Conservation (phyloP, 2,329 filamentous ascomycete species). For the Teratosphaeria epicoccoides region DNA sequence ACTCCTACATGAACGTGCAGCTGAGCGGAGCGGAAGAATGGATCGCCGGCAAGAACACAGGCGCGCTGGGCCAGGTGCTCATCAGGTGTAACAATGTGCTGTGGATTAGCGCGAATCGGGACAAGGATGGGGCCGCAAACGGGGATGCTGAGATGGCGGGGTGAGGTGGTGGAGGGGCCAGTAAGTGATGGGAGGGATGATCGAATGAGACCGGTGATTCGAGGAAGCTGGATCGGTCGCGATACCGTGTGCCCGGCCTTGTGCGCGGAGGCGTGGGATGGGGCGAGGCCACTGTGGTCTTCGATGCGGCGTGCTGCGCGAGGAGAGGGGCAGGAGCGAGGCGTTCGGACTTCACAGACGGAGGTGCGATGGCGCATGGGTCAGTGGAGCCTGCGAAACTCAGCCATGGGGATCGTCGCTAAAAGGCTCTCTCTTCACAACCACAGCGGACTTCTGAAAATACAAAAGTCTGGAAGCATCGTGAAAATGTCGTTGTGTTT, state of each 20-base stretch:
- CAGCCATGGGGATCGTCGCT: neutral
- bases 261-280: no score
- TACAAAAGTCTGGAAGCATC: neutral
- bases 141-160: constrained; percentile 32
- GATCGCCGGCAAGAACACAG: constrained; percentile 76
- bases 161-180: constrained; percentile 4
- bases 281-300: neutral
- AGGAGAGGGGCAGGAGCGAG: neutral
- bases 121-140: constrained; percentile 11
- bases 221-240: no score
- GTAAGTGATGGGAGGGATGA: neutral
- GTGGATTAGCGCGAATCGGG: constrained; percentile 56
- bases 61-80: constrained; percentile 77
- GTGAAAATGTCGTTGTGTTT: no score
- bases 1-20: constrained; percentile 99
- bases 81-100: constrained; percentile 97
- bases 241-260: no score
- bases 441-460: neutral
- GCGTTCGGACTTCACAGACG: neutral
- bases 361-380: neutral
- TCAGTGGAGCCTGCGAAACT: neutral
- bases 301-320: neutral
- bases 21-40: constrained; percentile 84
- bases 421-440: neutral
- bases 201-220: neutral